These are phyloP conservation scores for Gossypium arboreum DNA, from an alignment of 345 rosid genomes.

Conservation along the genomic window DNA sequence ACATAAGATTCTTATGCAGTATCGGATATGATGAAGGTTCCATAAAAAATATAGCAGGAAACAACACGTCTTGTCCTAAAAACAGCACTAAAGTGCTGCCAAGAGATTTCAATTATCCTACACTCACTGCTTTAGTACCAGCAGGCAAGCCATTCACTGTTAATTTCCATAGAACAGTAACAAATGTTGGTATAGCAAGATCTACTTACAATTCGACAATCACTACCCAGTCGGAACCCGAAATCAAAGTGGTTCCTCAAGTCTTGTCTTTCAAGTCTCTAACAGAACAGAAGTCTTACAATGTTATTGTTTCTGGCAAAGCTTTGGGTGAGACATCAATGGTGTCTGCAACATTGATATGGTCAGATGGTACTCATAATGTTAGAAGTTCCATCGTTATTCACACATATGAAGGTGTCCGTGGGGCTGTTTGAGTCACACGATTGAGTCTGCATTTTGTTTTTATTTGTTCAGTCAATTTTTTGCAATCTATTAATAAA, in stretches of 20 bases:
- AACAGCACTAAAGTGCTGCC: no score
- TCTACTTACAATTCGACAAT: constrained; percentile 1
- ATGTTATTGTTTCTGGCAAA: constrained; percentile 7
- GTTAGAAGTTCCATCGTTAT: not conserved
- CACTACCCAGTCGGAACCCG: not conserved
- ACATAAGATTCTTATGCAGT: no score
- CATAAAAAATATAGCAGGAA: no score
- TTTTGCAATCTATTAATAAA: not conserved
- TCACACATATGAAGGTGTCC: not conserved
- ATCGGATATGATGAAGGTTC: no score
- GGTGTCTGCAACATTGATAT: not conserved
- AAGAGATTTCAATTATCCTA: no score
- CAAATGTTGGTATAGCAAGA: no score
- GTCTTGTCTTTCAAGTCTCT: no score
- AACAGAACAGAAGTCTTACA: constrained; percentile 17
- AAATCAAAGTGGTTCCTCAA: not conserved
- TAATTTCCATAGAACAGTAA: no score
- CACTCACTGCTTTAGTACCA: no score
- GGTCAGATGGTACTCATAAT: constrained; percentile 9
- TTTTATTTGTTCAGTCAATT: not conserved
- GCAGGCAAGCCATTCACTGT: no score
- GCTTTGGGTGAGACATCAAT: not conserved
- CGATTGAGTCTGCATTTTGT: not conserved
- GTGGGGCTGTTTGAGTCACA: not conserved
- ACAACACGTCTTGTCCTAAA: no score